Evolutionary conservation across 805 yeast species (phyloP), one percentile per base, ranked within the genome.

Genomic region (Debaryomyces hansenii): DNA sequence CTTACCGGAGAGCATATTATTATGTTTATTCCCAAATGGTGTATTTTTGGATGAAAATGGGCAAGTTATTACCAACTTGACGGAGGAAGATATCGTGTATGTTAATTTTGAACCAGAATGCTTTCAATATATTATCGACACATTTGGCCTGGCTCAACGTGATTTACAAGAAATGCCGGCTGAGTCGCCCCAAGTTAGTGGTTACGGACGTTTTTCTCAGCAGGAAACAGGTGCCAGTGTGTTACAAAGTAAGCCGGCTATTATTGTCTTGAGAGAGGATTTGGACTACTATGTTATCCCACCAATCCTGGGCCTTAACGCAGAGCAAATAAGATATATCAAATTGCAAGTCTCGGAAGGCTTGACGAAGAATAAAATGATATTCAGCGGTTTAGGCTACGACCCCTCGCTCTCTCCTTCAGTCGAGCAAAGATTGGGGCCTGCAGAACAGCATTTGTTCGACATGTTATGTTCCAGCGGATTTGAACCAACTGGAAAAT

Each of bases 381-480:
- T 94, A 1, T 94, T 94, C 60, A 82, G 83, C 47, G 97, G 98
- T 0, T 76, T 91, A 47, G 94, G 90, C 1, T 81, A 77, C 58
- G 69, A 69, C 47, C 54, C 64, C 2, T 47, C 56, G 21, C 40
- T 56, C 24, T 59, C 63, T 2, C 51, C 59, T 2, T 35, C 64
- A 12, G 69, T 74, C 1, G 75, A 74, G 2, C 82, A 80, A 54
- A 72, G 70, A 31, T 65, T 87, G 50, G 91, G 90, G 6, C 85
- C 96, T 12, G 98, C 99, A 0, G 99, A 94, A 64, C 92, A 87
- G 65, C 98, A 92, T 65, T 75, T 94, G 39, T 79, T 89, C 69
- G 97, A 90, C 52, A 94, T 94, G 99, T 77, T 94, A 45, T 90
- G 97, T 58, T 77, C 92, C 0, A 85, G 96, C 0, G 99, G 99